phyloP scores from a whole-genome alignment of 805 yeast genomes.

The Saccharomycopsis fermentans region DNA sequence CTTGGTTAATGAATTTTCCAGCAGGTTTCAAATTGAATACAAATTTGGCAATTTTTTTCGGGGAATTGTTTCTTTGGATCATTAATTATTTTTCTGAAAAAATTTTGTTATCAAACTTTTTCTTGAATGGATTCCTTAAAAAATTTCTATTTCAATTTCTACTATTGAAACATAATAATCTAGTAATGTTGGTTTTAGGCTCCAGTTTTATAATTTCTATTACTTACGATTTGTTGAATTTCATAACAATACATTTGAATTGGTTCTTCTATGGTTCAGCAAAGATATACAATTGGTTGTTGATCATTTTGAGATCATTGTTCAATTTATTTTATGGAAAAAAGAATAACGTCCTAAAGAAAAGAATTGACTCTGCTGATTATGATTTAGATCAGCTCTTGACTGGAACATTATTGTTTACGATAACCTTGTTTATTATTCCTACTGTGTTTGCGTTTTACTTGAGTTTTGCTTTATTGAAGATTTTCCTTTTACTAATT shows the following conservation, averaged over 20 bases:
- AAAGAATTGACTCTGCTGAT: slow-evolving; percentile 76
- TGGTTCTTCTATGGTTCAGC: slow-evolving; percentile 74
- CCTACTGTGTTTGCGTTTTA: slow-evolving; percentile 90
- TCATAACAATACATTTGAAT: slow-evolving; percentile 61
- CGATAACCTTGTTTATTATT: slow-evolving; percentile 61
- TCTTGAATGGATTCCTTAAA: slow-evolving; percentile 14
- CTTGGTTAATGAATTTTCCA: slow-evolving; percentile 80
- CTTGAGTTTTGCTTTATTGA: slow-evolving; percentile 51
- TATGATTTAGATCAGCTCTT: slow-evolving; percentile 81
- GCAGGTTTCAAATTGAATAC: slow-evolving; percentile 89
- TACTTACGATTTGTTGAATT: slow-evolving; percentile 50
- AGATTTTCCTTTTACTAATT: slow-evolving; percentile 40
- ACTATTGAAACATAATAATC: background rate
- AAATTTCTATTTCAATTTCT: slow-evolving; percentile 1
- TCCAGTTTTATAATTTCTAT: slow-evolving; percentile 61
- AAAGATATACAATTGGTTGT: slow-evolving; percentile 67
- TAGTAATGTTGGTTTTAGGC: slow-evolving; percentile 34
- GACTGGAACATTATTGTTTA: slow-evolving; percentile 81
- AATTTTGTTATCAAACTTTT: slow-evolving; percentile 13
- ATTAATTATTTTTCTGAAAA: slow-evolving; percentile 48
- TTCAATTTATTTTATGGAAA: slow-evolving; percentile 84
- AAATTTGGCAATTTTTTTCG: slow-evolving; percentile 76
- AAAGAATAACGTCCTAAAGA: slow-evolving; percentile 72
- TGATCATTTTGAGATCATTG: slow-evolving; percentile 56
- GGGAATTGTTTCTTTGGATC: slow-evolving; percentile 81